These are phyloP conservation scores for Micromonas commoda DNA, from an alignment of 139 green algal genomes.

Conservation along the genomic window DNA sequence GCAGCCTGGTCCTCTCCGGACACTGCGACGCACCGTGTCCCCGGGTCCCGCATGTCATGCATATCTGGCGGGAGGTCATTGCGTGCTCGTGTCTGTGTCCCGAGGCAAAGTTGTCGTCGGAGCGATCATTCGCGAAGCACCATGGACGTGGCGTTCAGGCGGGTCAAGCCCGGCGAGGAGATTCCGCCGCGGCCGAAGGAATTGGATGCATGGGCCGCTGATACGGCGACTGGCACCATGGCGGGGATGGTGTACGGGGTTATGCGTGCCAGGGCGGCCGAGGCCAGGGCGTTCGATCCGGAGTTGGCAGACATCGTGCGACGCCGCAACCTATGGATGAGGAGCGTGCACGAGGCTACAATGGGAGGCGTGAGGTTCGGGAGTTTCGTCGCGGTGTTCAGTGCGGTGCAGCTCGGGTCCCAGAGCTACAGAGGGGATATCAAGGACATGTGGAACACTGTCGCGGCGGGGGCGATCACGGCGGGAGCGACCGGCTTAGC, in stretches of 20 bases:
- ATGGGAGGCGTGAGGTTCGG: constrained; percentile 2
- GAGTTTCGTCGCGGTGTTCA: constrained; percentile 16
- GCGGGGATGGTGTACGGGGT: constrained; percentile 4
- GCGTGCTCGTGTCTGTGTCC: too few relatives aligned
- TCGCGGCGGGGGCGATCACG: constrained; percentile 1
- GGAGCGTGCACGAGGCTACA: not conserved
- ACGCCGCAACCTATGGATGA: not conserved
- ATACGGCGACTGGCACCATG: not conserved
- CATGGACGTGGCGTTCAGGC: not conserved
- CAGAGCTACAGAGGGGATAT: not conserved
- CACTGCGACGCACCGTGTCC: not conserved
- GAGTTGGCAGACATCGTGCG: not conserved
- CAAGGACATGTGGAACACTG: constrained; percentile 14
- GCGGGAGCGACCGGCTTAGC: not conserved
- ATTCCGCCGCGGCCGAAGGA: constrained; percentile 5
- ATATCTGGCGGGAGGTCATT: too few relatives aligned
- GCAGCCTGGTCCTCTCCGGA: not conserved
- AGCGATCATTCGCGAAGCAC: too few relatives aligned
- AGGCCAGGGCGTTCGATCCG: not conserved
- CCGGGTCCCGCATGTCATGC: not conserved
- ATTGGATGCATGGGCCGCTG: not conserved
- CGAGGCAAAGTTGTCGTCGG: too few relatives aligned
- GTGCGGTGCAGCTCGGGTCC: not conserved
- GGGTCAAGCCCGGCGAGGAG: not conserved
- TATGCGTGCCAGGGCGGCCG: not conserved